These are phyloP conservation scores for Kandelia obovata DNA, from an alignment of 345 rosid species.

Conservation along the genomic window DNA sequence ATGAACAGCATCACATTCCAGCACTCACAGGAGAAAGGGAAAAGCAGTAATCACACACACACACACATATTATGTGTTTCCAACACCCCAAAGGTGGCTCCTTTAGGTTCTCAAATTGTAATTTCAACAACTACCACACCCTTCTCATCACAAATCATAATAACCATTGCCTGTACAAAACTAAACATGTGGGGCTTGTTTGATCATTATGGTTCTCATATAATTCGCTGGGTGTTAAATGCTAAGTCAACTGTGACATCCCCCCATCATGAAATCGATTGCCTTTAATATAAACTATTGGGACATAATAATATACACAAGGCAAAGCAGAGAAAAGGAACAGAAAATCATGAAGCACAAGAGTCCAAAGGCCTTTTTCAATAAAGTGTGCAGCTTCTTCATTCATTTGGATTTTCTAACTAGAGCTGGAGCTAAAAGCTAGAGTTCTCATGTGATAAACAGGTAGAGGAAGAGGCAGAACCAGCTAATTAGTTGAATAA, in stretches of 20 bases:
- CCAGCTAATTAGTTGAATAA: conserved; percentile 19
- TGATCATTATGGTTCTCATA: conserved; percentile 4
- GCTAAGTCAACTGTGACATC: conserved; percentile 7
- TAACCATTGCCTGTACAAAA: conserved; percentile 18
- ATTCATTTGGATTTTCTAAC: conserved; percentile 29
- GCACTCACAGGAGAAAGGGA: not conserved
- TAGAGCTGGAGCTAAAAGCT: not conserved
- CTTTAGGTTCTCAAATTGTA: not conserved
- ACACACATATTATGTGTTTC: no score
- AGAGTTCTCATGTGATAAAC: conserved; percentile 31
- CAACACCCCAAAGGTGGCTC: not conserved
- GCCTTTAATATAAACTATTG: not conserved
- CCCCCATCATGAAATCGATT: conserved; percentile 6
- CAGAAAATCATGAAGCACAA: not conserved
- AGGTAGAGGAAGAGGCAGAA: conserved; percentile 13
- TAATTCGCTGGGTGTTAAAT: conserved; percentile 4
- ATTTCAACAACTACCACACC: conserved; percentile 1
- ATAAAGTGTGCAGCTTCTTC: conserved; percentile 5
- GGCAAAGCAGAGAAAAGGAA: not conserved
- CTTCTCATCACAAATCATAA: conserved; percentile 9
- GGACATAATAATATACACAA: not conserved
- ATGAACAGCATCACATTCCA: not conserved
- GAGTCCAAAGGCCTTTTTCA: conserved; percentile 4
- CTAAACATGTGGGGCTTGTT: conserved; percentile 30
- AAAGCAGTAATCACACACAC: not conserved